phyloP scores from a whole-genome alignment of 352 stramenopile genomes.

The Globisporangium radiosum region DNA sequence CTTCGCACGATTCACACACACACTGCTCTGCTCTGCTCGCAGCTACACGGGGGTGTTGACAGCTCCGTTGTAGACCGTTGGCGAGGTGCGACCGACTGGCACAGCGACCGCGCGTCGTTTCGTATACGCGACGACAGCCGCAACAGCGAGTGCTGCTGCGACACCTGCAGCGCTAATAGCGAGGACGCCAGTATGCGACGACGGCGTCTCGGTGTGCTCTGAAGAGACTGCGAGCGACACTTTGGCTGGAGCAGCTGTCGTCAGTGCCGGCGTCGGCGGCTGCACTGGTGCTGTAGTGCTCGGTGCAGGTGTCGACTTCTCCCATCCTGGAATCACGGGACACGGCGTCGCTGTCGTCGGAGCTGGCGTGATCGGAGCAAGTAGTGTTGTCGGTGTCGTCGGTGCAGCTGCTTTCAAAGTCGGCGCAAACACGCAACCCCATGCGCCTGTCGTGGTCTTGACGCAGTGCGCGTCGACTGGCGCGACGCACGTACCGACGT shows the following conservation, averaged over 20 bases:
- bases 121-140: conserved; percentile 29
- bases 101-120: conserved; percentile 9
- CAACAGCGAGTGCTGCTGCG: conserved; percentile 26
- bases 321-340: conserved; percentile 8
- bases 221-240: not conserved
- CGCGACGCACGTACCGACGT: conserved; percentile 40
- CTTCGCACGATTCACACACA: not conserved
- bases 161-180: conserved; percentile 12
- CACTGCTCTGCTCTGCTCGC: not conserved
- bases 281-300: not conserved
- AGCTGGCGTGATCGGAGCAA: not conserved
- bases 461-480: conserved; percentile 40
- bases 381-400: not conserved
- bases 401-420: conserved; percentile 3
- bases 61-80: conserved; percentile 12
- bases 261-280: not conserved
- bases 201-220: conserved; percentile 1
- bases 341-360: conserved; percentile 9
- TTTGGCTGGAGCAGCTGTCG: not conserved
- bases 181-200: conserved; percentile 17
- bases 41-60: conserved; percentile 11
- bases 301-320: conserved; percentile 2
- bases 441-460: conserved; percentile 69
- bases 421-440: conserved; percentile 44
- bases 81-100: not conserved